Conservation (phyloP, 352 stramenopile species). For the Phytopythium delawarense region DNA sequence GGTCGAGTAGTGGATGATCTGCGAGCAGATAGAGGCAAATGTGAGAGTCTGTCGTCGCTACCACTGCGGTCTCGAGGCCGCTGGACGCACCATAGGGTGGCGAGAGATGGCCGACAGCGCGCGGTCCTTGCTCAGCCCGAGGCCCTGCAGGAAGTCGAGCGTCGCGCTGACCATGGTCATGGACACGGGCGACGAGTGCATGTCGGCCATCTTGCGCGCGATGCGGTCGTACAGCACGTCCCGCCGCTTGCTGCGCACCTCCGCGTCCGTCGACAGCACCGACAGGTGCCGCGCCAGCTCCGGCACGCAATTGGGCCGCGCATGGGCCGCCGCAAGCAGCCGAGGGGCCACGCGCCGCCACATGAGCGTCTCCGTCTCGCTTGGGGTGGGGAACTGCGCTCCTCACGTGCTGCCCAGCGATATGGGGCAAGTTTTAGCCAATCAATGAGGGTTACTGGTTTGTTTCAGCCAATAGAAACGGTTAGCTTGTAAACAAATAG, state of each 20-base stretch:
- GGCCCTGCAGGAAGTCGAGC: conserved; percentile 22
- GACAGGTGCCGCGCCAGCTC: conserved; percentile 3
- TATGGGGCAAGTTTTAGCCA: not conserved
- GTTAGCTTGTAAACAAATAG: no score
- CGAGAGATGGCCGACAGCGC: conserved; percentile 27
- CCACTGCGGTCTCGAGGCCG: not conserved
- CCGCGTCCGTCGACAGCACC: conserved; percentile 8
- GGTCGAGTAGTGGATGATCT: conserved; percentile 27
- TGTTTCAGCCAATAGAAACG: no score
- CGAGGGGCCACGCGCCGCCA: not conserved
- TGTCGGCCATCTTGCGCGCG: conserved; percentile 23
- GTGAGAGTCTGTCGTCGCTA: no score
- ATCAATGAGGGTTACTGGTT: not conserved
- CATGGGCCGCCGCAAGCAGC: not conserved
- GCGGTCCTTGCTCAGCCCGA: conserved; percentile 24
- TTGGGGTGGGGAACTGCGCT: no score
- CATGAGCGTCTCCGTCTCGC: not conserved
- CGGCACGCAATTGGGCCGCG: not conserved
- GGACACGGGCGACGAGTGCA: conserved; percentile 8
- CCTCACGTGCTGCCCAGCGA: not conserved
- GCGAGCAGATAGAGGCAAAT: not conserved
- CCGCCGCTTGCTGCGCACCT: conserved; percentile 10
- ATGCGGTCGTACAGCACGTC: conserved; percentile 34
- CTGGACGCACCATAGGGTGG: conserved; percentile 25
- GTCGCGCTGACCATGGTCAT: conserved; percentile 24